Conservation (phyloP, 495 filamentous ascomycete genomes). For the Hypoxylon rickii region DNA sequence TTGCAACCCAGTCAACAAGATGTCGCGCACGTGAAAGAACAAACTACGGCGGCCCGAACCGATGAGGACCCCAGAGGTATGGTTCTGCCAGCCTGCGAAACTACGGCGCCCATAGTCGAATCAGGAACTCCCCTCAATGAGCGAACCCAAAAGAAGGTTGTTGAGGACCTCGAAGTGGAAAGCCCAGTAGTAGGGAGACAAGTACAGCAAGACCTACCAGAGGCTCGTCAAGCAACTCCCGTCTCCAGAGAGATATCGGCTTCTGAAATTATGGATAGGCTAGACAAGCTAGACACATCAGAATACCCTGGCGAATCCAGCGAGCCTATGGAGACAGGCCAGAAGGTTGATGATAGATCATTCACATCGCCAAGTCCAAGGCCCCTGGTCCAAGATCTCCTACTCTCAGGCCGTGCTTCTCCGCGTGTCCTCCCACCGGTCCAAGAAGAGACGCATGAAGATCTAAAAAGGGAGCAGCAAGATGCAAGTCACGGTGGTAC, state of each 20-base stretch:
- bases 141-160: background rate
- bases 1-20: conserved; percentile 6
- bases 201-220: conserved; percentile 23
- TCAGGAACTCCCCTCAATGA: too few species aligned
- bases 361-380: conserved; percentile 21
- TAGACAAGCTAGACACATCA: conserved; percentile 33
- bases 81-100: too few species aligned
- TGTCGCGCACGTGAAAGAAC: background rate
- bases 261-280: conserved; percentile 26
- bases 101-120: too few species aligned
- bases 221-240: conserved; percentile 1
- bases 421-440: conserved; percentile 47
- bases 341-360: conserved; percentile 7
- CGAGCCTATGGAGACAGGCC: conserved; percentile 7
- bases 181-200: conserved; percentile 27
- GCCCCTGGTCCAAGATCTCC: conserved; percentile 23
- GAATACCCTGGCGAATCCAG: conserved; percentile 19
- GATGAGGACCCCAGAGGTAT: too few species aligned
- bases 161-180: conserved; percentile 17
- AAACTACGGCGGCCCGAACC: background rate
- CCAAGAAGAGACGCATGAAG: conserved; percentile 46
- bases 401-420: conserved; percentile 43
- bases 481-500: background rate
- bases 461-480: conserved; percentile 39
- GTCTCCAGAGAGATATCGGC: conserved; percentile 12